These are phyloP conservation scores for Abrus pulchellus DNA, from an alignment of 306 rosid species.

Conservation along the genomic window DNA sequence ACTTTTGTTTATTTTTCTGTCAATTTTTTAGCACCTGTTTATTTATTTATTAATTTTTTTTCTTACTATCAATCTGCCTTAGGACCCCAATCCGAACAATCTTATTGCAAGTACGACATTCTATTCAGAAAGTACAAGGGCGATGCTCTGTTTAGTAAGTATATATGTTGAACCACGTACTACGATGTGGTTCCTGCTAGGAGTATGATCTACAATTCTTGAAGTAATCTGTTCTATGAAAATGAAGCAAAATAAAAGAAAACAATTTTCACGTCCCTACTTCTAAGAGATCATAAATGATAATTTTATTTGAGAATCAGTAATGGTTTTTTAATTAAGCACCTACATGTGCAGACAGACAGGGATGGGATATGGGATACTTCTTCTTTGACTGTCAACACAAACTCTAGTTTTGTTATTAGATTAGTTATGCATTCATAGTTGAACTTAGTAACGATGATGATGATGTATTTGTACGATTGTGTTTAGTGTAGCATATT, in stretches of 20 bases:
- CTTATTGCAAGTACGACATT: constrained; percentile 73
- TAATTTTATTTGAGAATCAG: neutral
- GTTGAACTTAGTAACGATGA: too few species aligned
- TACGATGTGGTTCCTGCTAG: neutral
- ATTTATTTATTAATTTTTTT: constrained; percentile 23
- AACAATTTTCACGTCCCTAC: neutral
- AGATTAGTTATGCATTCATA: neutral
- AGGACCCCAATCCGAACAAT: constrained; percentile 89
- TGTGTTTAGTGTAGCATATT: too few species aligned
- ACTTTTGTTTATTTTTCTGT: neutral
- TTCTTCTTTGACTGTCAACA: neutral
- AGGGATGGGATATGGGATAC: neutral
- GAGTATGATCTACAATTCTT: neutral
- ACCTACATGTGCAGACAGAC: constrained; percentile 3
- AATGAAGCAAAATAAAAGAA: constrained; percentile 5
- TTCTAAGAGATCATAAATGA: neutral
- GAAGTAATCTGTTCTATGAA: neutral
- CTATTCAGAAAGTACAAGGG: constrained; percentile 73
- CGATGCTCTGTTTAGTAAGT: constrained; percentile 82
- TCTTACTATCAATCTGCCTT: constrained; percentile 31
- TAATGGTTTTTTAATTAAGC: neutral
- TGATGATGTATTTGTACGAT: too few species aligned
- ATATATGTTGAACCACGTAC: neutral
- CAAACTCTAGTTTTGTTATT: neutral
- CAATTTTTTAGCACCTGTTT: constrained; percentile 7